A percentile compares a stretch with the other conserved stretches of the same genome.
phyloP scores from a whole-genome alignment of 1,139 yeast species.

The Spathaspora sp. region DNA sequence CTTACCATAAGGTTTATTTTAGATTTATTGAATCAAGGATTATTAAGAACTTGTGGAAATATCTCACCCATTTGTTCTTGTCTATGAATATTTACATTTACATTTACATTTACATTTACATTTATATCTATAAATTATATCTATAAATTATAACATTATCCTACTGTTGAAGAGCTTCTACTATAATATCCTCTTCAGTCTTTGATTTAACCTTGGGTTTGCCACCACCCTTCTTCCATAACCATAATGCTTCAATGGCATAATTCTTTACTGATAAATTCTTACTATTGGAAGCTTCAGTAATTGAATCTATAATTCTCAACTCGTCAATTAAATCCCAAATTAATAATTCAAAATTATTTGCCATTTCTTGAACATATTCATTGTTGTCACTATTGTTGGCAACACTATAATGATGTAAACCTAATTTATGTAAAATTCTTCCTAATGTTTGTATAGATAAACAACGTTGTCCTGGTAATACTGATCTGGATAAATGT shows the following conservation, averaged over 20 bases:
- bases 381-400: slow-evolving; percentile 43
- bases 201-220: slow-evolving; percentile 18
- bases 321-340: slow-evolving; percentile 73
- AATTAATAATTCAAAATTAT: slow-evolving; percentile 60
- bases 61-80: slow-evolving; percentile 4
- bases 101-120: slow-evolving; percentile 9
- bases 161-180: slow-evolving; percentile 9
- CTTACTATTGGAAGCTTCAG: slow-evolving; percentile 60
- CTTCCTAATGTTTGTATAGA: slow-evolving; percentile 89
- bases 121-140: slow-evolving; percentile 1
- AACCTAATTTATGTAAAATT: slow-evolving; percentile 76
- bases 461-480: slow-evolving; percentile 82
- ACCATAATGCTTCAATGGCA: slow-evolving; percentile 93
- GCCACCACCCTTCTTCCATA: slow-evolving; percentile 84
- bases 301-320: slow-evolving; percentile 66
- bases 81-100: slow-evolving; percentile 7
- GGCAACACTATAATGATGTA: slow-evolving; percentile 52
- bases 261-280: slow-evolving; percentile 79
- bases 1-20: background rate
- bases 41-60: background rate
- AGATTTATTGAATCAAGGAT: background rate
- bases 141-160: too few species aligned
- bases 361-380: slow-evolving; percentile 36
- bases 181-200: slow-evolving; percentile 14
- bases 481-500: slow-evolving; percentile 74